Conservation (phyloP, 78 protist species). For the Fonticula alba region DNA sequence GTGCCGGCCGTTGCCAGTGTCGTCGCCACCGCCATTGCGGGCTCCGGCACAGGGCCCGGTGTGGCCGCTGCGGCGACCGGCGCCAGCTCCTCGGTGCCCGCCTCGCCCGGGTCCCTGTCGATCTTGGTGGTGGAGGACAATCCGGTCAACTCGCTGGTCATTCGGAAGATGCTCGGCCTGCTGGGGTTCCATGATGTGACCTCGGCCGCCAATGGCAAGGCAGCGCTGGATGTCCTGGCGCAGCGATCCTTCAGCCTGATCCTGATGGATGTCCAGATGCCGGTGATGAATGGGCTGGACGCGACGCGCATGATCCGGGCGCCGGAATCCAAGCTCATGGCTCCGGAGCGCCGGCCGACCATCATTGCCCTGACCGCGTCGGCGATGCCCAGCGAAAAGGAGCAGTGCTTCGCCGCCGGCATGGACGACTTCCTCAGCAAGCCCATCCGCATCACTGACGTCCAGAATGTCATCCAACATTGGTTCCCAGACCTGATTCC, state of each 20-base stretch:
- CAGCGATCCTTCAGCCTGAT: constrained; percentile 11
- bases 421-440: constrained; percentile 50
- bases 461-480: no score
- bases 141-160: constrained; percentile 22
- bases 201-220: constrained; percentile 30
- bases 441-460: no score
- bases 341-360: constrained; percentile 8
- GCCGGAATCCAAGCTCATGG: constrained; percentile 3
- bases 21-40: no score
- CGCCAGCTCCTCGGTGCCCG: no score
- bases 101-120: no score
- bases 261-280: constrained; percentile 62
- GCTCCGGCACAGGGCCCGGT: no score
- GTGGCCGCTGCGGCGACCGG: no score
- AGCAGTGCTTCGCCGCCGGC: constrained; percentile 21
- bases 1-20: no score
- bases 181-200: constrained; percentile 7
- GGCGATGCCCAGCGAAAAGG: constrained; percentile 19
- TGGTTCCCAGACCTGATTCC: no score
- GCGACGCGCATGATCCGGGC: constrained; percentile 30
- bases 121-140: constrained; percentile 46
- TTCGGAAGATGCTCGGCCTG: constrained; percentile 1
- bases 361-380: constrained; percentile 39
- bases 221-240: constrained; percentile 21
- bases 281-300: constrained; percentile 39